A percentile compares a stretch with the other conserved stretches of the same genome.
These are phyloP conservation scores for Cystobasidium sp. DNA, from an alignment of 1,284 basidiomycete species.

Conservation along the genomic window DNA sequence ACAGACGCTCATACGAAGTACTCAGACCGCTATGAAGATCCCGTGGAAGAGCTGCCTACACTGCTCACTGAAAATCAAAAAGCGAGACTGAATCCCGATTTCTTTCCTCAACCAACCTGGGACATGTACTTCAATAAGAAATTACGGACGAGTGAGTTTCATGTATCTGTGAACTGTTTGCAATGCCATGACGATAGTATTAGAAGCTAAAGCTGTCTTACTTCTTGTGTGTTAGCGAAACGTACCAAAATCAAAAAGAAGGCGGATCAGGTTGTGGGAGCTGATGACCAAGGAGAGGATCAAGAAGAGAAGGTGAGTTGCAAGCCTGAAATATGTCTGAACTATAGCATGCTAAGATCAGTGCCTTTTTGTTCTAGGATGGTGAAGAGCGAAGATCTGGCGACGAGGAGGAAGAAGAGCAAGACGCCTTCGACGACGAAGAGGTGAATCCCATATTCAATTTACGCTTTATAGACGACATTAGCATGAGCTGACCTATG, in stretches of 20 bases:
- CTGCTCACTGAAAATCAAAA: slow-evolving; percentile 27
- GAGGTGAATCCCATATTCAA: neutral
- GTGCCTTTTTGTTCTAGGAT: neutral
- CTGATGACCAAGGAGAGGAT: slow-evolving; percentile 23
- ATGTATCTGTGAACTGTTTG: neutral
- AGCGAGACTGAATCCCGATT: slow-evolving; percentile 33
- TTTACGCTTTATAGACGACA: neutral
- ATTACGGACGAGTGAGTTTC: slow-evolving; percentile 12
- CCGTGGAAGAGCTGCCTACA: slow-evolving; percentile 30
- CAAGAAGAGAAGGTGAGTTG: slow-evolving; percentile 27
- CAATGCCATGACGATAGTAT: neutral
- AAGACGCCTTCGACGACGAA: slow-evolving; percentile 41
- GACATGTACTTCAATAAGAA: slow-evolving; percentile 40
- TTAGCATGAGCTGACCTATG: neutral
- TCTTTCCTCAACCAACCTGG: slow-evolving; percentile 41
- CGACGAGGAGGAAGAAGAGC: slow-evolving; percentile 35
- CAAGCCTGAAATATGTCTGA: neutral
- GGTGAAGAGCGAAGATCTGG: slow-evolving; percentile 25
- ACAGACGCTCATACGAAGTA: slow-evolving; percentile 34
- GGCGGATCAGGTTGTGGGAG: slow-evolving; percentile 29
- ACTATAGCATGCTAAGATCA: neutral
- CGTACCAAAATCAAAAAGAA: slow-evolving; percentile 28
- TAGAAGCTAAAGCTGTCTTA: neutral
- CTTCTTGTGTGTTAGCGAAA: slow-evolving; percentile 18
- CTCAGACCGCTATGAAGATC: slow-evolving; percentile 43